A percentile compares a stretch with the other conserved stretches of the same genome.
Conservation (phyloP, 345 rosid genomes). For the Passiflora organensis region DNA sequence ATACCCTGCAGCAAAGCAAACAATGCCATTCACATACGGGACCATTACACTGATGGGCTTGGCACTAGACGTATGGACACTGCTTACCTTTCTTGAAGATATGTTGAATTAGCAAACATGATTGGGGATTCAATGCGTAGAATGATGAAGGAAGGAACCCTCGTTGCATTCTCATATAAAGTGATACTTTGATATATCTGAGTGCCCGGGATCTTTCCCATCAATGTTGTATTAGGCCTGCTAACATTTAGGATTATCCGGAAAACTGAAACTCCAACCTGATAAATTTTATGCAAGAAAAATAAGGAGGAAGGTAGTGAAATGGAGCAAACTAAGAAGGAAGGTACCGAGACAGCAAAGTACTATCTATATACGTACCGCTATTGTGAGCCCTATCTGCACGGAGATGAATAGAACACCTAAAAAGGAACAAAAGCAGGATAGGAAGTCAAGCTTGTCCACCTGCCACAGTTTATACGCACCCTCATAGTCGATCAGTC, state of each 20-base stretch:
- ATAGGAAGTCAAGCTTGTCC: no score
- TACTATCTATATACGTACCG: no score
- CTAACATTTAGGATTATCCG: constrained; percentile 19
- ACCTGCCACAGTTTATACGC: no score
- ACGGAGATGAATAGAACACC: no score
- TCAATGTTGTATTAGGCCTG: constrained; percentile 14
- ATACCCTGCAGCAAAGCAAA: constrained; percentile 6
- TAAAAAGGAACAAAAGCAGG: no score
- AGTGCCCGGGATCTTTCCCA: constrained; percentile 29
- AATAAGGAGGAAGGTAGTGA: no score
- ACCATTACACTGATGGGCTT: no score
- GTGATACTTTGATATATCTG: constrained; percentile 7
- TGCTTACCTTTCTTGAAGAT: constrained; percentile 24
- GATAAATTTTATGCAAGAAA: background rate
- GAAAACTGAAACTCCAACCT: constrained; percentile 22
- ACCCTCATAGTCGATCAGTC: no score
- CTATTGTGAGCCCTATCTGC: no score
- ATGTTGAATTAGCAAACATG: constrained; percentile 20
- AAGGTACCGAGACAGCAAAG: no score
- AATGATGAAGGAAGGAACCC: constrained; percentile 20
- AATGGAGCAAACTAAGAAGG: no score
- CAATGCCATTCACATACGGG: background rate
- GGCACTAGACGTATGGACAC: no score
- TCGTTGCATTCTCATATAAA: constrained; percentile 5
- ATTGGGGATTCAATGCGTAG: constrained; percentile 21